These are phyloP conservation scores for Cotoneaster glaucophyllus DNA, from an alignment of 306 rosid genomes.

Conservation along the genomic window DNA sequence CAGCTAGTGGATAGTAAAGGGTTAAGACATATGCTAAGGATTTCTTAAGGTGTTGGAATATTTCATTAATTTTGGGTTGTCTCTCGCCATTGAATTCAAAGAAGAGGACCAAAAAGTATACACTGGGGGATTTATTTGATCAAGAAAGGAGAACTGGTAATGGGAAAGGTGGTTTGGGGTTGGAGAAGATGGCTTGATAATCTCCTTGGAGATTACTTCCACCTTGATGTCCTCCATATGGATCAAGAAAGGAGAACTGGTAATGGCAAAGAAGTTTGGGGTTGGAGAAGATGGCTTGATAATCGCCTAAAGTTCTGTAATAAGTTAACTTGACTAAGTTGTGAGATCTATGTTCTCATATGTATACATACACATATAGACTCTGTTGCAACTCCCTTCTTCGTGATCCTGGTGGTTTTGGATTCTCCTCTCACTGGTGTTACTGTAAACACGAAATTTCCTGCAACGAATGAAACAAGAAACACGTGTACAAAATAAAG, in stretches of 20 bases:
- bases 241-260: conserved; percentile 48
- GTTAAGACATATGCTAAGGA: conserved; percentile 36
- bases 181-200: conserved; percentile 20
- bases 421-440: no score
- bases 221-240: background rate
- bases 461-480: no score
- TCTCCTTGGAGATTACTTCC: conserved; percentile 4
- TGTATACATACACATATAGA: background rate
- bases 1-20: conserved; percentile 37
- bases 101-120: background rate
- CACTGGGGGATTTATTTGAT: conserved; percentile 27
- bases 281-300: conserved; percentile 22
- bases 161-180: conserved; percentile 21
- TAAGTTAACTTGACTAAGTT: no score
- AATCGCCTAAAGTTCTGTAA: background rate
- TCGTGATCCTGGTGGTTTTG: no score
- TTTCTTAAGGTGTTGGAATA: conserved; percentile 25
- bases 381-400: background rate
- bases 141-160: conserved; percentile 43
- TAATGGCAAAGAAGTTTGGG: conserved; percentile 23
- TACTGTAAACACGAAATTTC: no score
- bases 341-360: background rate
- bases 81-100: background rate
- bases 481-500: no score
- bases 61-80: background rate